Percentiles rank a stretch among this genome's conserved stretches.
These are phyloP conservation scores for Paramecium sexaurelia DNA, from an alignment of 73 alveolate species.

Conservation along the genomic window DNA sequence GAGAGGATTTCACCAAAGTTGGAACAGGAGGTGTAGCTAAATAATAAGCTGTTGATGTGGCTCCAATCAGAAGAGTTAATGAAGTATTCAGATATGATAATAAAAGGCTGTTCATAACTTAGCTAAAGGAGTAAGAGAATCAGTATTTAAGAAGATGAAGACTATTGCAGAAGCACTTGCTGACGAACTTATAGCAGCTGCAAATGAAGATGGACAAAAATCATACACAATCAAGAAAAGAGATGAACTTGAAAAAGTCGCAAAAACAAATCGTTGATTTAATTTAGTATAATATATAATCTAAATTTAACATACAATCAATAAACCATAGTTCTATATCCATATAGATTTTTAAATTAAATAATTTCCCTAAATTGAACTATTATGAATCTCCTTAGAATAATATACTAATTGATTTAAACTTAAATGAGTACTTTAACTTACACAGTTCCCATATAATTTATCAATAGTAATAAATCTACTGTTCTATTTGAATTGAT, in stretches of 20 bases:
- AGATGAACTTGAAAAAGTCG: conserved; percentile 98
- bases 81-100: conserved; percentile 39
- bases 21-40: conserved; percentile 99
- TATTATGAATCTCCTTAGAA: not conserved
- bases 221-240: conserved; percentile 97
- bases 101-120: conserved; percentile 92
- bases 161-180: conserved; percentile 98
- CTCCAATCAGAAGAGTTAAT: conserved; percentile 99
- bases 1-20: conserved; percentile 99
- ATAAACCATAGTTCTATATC: too few relatives aligned
- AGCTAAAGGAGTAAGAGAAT: conserved; percentile 96
- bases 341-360: too few relatives aligned
- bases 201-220: conserved; percentile 90
- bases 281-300: not conserved
- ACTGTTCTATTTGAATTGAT: too few relatives aligned
- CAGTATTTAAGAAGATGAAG: conserved; percentile 98
- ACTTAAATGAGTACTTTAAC: too few relatives aligned
- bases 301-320: not conserved
- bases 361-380: not conserved
- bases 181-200: conserved; percentile 97
- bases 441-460: too few relatives aligned
- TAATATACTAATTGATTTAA: not conserved
- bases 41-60: conserved; percentile 99
- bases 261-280: conserved; percentile 96
- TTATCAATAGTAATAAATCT: too few relatives aligned